Base-by-base conservation (phyloP, 306 rosid genomes). In the Vachellia pachyceras region DNA sequence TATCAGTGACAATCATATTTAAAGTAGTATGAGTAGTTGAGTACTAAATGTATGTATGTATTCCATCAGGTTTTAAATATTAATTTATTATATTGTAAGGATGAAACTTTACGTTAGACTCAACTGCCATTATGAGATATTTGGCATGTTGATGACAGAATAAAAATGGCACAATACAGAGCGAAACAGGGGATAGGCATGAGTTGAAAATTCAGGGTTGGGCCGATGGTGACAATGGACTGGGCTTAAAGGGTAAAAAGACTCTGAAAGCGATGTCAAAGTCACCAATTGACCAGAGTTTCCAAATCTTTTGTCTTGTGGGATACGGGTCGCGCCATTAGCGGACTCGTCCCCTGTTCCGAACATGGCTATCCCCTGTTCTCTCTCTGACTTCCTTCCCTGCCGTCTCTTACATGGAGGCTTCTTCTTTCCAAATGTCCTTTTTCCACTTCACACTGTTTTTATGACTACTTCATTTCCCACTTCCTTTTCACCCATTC, bases 251-350 rank as follows among this genome's bases (percentile, higher is more conserved):
- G 15, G 36, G 14, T 3, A 23, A 3, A 58, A 23, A 3, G 36
- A 58, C 3, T 9, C 0, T 58, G 65, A 58, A 4, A 22, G 35
- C 15, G 64, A 57, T 57, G 64, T 57, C 36, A 58, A 58, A 57
- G 63, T 14, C 78, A 5, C 69, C 42, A 58, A 42, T 86, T 83
- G 89, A 86, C 89, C 46, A 49, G 20, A 78, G 14, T 76, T 20
- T 66, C 25, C 69, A 13, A 6, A 14, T 15, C 22, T 35, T 14
- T 33, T 64, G 69, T 64, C 77, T 72, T 82, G 71, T 68, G 79
- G 60, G 76, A 81, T 65, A 79, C 40, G 69, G 47, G 58, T 42
- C 36, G 84, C 84, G 89, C 58, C 77, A 82, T 72, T 80, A 72
- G 78, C 84, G 84, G 84, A 78, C 68, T 22, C 67, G 65, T 76